Percentiles rank a stretch among this genome's conserved stretches.
Conservation (phyloP, 805 yeast species). For the Suhomyces faveliae region DNA sequence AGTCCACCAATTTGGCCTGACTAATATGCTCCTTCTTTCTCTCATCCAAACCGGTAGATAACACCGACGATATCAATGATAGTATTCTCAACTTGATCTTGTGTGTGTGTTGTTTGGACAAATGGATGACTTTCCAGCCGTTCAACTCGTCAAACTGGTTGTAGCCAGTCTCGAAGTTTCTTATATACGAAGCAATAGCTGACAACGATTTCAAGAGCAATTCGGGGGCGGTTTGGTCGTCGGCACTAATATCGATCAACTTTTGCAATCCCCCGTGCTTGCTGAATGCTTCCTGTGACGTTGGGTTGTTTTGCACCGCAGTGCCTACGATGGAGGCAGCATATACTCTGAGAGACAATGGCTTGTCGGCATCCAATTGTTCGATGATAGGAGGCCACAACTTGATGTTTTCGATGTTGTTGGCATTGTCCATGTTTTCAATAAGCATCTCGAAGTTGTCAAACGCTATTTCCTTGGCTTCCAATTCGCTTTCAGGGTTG, state of each 20-base stretch:
- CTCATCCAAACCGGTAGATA: conserved; percentile 50
- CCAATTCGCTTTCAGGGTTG: conserved; percentile 57
- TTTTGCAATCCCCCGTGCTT: conserved; percentile 50
- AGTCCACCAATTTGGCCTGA: conserved; percentile 30
- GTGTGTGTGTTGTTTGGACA: conserved; percentile 26
- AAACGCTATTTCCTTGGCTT: conserved; percentile 69
- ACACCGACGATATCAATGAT: conserved; percentile 57
- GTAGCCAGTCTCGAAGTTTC: conserved; percentile 64
- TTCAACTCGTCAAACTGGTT: conserved; percentile 49
- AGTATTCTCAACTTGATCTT: conserved; percentile 53
- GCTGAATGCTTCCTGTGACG: conserved; percentile 65
- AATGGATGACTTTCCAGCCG: conserved; percentile 61
- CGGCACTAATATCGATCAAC: conserved; percentile 43
- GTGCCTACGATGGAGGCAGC: conserved; percentile 81
- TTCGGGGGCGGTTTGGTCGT: conserved; percentile 17
- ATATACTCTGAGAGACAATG: conserved; percentile 45
- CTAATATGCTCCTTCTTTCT: conserved; percentile 42
- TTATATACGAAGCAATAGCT: conserved; percentile 70
- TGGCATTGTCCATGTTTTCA: conserved; percentile 92
- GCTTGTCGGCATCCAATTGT: conserved; percentile 43
- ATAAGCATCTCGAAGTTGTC: conserved; percentile 93
- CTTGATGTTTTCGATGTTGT: conserved; percentile 78
- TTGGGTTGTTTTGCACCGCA: conserved; percentile 88
- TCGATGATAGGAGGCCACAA: conserved; percentile 75
- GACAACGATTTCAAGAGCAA: conserved; percentile 66